These are phyloP conservation scores for Xylaria sp. DNA, from an alignment of 2,329 filamentous ascomycete species.

Conservation along the genomic window DNA sequence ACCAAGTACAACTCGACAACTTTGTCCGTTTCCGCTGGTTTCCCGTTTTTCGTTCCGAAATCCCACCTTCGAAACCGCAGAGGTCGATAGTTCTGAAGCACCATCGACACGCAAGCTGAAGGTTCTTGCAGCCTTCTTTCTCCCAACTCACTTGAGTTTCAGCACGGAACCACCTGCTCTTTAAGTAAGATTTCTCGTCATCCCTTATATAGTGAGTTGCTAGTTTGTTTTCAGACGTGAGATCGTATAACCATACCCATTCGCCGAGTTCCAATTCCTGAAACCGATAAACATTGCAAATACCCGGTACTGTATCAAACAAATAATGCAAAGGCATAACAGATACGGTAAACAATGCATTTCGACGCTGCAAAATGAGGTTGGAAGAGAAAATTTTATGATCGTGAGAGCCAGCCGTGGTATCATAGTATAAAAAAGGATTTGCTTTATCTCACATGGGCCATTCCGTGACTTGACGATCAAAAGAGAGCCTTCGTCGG, in stretches of 20 bases:
- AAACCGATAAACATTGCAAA: constrained; percentile 11
- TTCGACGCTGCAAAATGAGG: constrained; percentile 15
- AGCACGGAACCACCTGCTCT: background rate
- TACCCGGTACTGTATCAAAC: constrained; percentile 16
- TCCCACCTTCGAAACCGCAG: background rate
- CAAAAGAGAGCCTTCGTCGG: background rate
- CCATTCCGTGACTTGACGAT: constrained; percentile 11
- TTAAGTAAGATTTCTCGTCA: background rate
- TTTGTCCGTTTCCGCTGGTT: background rate
- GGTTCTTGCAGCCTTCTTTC: background rate
- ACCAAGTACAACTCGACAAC: background rate
- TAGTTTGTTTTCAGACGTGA: constrained; percentile 31
- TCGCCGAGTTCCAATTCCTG: constrained; percentile 15
- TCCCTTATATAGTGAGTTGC: constrained; percentile 19
- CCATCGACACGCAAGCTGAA: background rate
- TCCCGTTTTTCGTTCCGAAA: background rate
- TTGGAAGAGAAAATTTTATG: constrained; percentile 20
- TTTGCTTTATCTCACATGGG: background rate
- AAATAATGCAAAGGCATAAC: constrained; percentile 22
- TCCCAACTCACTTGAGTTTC: background rate
- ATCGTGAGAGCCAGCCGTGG: constrained; percentile 17
- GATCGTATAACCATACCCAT: constrained; percentile 18
- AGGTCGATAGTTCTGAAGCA: background rate
- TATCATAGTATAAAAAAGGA: constrained; percentile 16
- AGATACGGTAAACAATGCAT: constrained; percentile 18